phyloP scores from a whole-genome alignment of 192 early-diverging fungal genomes.

The Spizellomyces sp. region DNA sequence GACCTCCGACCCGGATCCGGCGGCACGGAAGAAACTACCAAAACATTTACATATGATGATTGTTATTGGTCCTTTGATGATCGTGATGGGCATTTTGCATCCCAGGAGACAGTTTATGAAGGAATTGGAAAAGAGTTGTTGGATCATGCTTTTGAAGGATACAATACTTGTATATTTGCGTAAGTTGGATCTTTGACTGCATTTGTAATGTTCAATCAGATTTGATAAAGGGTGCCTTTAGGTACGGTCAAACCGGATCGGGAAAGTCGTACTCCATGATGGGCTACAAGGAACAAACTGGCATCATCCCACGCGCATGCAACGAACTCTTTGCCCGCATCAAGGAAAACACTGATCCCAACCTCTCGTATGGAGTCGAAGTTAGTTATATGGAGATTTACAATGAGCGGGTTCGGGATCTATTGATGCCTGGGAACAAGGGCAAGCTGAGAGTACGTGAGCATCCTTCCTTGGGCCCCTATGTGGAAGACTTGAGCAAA shows the following conservation, averaged over 20 bases:
- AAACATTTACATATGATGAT: slow-evolving; percentile 83
- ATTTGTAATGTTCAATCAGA: background rate
- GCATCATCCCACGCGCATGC: slow-evolving; percentile 87
- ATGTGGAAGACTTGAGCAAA: slow-evolving; percentile 90
- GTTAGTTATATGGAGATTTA: slow-evolving; percentile 94
- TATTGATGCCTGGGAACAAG: slow-evolving; percentile 54
- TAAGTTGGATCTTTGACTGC: slow-evolving; percentile 31
- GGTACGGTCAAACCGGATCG: slow-evolving; percentile 77
- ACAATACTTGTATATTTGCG: slow-evolving; percentile 93
- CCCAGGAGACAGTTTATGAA: slow-evolving; percentile 74
- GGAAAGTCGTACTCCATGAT: slow-evolving; percentile 73
- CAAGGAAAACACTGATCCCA: slow-evolving; percentile 26
- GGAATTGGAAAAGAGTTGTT: slow-evolving; percentile 77
- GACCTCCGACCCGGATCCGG: slow-evolving; percentile 1
- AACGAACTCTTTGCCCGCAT: slow-evolving; percentile 76
- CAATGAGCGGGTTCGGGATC: slow-evolving; percentile 94
- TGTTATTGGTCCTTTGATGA: slow-evolving; percentile 77
- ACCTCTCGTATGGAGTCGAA: slow-evolving; percentile 47
- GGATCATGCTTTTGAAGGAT: slow-evolving; percentile 85
- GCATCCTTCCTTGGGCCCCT: slow-evolving; percentile 60
- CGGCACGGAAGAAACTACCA: slow-evolving; percentile 4
- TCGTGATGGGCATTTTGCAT: slow-evolving; percentile 62
- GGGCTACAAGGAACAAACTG: slow-evolving; percentile 47
- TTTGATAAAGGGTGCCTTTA: background rate
- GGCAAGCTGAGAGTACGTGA: slow-evolving; percentile 74